Percentiles rank a stretch among this genome's conserved stretches.
Evolutionary conservation across 2,329 filamentous ascomycete genomes (phyloP).

Genomic region (Colletotrichum sp.): DNA sequence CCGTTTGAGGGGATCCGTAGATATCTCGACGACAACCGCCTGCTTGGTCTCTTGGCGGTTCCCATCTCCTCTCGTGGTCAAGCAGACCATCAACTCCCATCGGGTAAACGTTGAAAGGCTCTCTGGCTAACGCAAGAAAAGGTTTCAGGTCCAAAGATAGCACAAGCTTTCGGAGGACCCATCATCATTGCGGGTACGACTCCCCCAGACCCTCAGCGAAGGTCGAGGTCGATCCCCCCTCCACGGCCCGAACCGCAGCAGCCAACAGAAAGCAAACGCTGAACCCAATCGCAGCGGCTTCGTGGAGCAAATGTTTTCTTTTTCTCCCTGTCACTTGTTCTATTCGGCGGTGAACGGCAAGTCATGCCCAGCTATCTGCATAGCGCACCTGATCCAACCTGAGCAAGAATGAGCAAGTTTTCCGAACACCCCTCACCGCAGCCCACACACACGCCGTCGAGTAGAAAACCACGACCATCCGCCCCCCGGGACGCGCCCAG

Average conservation of each 20-base stretch:
- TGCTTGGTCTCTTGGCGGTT: no score
- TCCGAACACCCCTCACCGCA: neutral
- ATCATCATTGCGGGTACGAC: neutral
- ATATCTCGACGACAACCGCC: neutral
- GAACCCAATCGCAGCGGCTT: neutral
- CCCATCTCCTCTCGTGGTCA: no score
- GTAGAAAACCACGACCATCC: neutral
- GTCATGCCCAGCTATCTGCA: neutral
- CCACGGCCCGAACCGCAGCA: neutral
- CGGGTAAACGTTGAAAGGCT: neutral
- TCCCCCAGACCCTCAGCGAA: neutral
- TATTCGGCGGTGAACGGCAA: neutral
- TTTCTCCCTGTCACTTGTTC: neutral
- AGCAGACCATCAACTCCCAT: neutral
- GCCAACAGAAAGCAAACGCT: neutral
- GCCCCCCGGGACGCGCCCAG: neutral
- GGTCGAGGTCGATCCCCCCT: neutral
- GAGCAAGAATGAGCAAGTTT: slow-evolving; percentile 24
- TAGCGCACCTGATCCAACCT: neutral
- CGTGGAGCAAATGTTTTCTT: neutral
- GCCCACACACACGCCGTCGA: neutral
- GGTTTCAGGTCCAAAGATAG: neutral
- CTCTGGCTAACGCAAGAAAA: no score
- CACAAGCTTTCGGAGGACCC: neutral
- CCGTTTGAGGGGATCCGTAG: neutral